phyloP scores from a whole-genome alignment of 2,329 filamentous ascomycete species.

The Colletotrichum destructivum region DNA sequence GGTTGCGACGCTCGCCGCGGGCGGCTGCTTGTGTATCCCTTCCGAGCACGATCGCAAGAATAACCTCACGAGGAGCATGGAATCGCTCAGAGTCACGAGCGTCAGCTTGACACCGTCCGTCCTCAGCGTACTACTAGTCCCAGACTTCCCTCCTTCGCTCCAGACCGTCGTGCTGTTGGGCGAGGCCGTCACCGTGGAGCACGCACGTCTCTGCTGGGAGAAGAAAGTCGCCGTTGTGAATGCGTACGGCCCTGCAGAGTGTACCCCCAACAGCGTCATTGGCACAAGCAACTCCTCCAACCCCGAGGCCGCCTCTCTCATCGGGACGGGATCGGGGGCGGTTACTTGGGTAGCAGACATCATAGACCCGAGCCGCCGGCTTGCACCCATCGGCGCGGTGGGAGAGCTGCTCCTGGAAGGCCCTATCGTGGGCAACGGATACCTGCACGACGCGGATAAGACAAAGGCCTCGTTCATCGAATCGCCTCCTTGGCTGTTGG shows the following conservation, averaged over 20 bases:
- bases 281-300: neutral
- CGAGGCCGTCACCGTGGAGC: neutral
- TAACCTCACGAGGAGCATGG: neutral
- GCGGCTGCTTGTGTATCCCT: neutral
- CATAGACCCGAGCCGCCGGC: slow-evolving; percentile 43
- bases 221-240: neutral
- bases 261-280: neutral
- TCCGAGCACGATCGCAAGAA: neutral
- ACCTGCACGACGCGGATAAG: slow-evolving; percentile 42
- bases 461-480: slow-evolving; percentile 44
- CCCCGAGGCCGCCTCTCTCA: slow-evolving; percentile 3
- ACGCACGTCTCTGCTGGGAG: neutral
- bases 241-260: neutral
- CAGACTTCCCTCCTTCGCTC: neutral
- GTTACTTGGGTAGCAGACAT: slow-evolving; percentile 50
- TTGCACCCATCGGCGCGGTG: slow-evolving; percentile 48
- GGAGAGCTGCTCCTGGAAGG: slow-evolving; percentile 27
- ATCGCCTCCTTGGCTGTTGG: neutral
- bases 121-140: no score
- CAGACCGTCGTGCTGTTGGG: neutral
- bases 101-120: neutral
- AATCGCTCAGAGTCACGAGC: neutral
- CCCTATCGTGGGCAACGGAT: slow-evolving; percentile 28
- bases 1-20: neutral
- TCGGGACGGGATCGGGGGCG: slow-evolving; percentile 42